Conservation (phyloP, 495 filamentous ascomycete genomes). For the Xeromyces bisporus region DNA sequence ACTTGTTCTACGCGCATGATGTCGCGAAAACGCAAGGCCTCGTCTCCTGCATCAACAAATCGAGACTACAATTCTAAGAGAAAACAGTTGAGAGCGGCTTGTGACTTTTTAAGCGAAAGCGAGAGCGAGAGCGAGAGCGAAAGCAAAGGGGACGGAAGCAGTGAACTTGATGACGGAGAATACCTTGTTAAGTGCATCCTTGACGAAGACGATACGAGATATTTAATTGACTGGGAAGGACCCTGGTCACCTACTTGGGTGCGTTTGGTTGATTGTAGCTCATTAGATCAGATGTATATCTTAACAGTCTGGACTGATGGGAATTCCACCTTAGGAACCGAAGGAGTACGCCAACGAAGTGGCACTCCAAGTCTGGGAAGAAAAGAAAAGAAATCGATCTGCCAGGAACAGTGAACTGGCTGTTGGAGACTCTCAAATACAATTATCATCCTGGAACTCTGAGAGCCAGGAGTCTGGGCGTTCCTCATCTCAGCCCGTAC, state of each 20-base stretch:
- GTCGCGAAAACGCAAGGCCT: slow-evolving; percentile 9
- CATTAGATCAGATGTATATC: background rate
- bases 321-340: slow-evolving; percentile 15
- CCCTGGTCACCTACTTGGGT: slow-evolving; percentile 25
- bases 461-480: background rate
- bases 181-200: slow-evolving; percentile 24
- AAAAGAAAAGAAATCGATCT: slow-evolving; percentile 6
- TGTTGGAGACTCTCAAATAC: background rate
- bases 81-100: slow-evolving; percentile 2
- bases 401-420: background rate
- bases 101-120: slow-evolving; percentile 6
- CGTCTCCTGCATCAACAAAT: slow-evolving; percentile 5
- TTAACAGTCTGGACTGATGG: background rate
- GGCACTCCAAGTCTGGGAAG: slow-evolving; percentile 20
- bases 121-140: slow-evolving; percentile 2
- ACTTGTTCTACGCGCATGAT: slow-evolving; percentile 13
- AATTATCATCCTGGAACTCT: background rate
- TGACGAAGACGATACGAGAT: slow-evolving; percentile 21
- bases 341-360: slow-evolving; percentile 21
- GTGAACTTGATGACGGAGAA: slow-evolving; percentile 11
- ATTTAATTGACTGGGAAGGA: slow-evolving; percentile 28
- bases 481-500: background rate
- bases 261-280: slow-evolving; percentile 5
- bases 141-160: too few species aligned
- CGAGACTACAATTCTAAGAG: slow-evolving; percentile 2